These are phyloP conservation scores for Backusella circina DNA, from an alignment of 192 early-diverging fungal genomes.

Conservation along the genomic window DNA sequence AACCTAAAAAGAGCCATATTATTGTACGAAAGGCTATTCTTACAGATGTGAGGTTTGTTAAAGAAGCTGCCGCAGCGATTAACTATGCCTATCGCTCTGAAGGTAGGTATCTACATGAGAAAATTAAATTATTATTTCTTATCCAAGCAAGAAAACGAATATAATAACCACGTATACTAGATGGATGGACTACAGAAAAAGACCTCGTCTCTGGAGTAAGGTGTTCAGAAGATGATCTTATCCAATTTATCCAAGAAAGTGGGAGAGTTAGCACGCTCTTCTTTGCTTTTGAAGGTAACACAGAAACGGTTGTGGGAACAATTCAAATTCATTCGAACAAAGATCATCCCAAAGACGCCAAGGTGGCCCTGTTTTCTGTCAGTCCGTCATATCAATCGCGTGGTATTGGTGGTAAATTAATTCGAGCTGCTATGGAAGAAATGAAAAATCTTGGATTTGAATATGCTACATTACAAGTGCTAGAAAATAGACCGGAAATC, in stretches of 20 bases:
- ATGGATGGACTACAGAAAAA: conserved; percentile 47
- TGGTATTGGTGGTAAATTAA: conserved; percentile 45
- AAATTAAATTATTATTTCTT: not conserved
- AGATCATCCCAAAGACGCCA: conserved; percentile 30
- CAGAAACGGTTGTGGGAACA: conserved; percentile 38
- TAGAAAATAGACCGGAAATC: conserved; percentile 38
- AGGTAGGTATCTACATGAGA: conserved; percentile 14
- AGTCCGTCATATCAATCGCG: conserved; percentile 39
- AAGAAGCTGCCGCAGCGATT: conserved; percentile 17
- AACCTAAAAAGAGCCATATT: not conserved
- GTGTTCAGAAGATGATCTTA: conserved; percentile 27
- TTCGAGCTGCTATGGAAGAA: conserved; percentile 35
- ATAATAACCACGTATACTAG: not conserved
- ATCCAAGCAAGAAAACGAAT: not conserved
- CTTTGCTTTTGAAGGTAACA: conserved; percentile 30
- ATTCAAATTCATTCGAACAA: conserved; percentile 38
- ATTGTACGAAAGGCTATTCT: not conserved
- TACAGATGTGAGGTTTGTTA: not conserved
- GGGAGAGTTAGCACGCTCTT: conserved; percentile 28
- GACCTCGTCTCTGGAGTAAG: conserved; percentile 39
- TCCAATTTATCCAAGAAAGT: conserved; percentile 24
- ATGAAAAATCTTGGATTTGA: conserved; percentile 24
- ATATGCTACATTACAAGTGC: conserved; percentile 30
- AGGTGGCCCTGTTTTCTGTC: conserved; percentile 44
- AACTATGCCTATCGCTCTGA: conserved; percentile 41